A percentile compares a stretch with the other conserved stretches of the same genome.
Conservation (phyloP, 345 rosid species). For the Rhizophora mangle region DNA sequence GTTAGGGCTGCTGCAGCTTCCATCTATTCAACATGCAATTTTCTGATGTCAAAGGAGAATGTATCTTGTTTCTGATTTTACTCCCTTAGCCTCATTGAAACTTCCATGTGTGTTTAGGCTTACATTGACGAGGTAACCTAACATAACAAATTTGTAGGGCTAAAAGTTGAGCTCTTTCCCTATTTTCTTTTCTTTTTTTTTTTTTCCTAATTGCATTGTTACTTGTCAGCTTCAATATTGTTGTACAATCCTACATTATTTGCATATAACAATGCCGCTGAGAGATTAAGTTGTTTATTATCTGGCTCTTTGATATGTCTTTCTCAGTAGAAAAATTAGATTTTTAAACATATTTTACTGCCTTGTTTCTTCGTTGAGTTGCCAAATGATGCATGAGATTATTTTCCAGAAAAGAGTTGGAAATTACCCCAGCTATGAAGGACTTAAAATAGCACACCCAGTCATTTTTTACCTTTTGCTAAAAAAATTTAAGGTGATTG, state of each 20-base stretch:
- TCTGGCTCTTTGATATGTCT: background rate
- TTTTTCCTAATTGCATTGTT: background rate
- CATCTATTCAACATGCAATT: slow-evolving; percentile 80
- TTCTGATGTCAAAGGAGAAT: slow-evolving; percentile 62
- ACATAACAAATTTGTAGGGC: slow-evolving; percentile 12
- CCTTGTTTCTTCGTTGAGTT: too few species aligned
- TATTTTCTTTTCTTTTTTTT: background rate
- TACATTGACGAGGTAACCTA: slow-evolving; percentile 1
- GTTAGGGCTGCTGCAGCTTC: slow-evolving; percentile 98
- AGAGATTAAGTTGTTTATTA: background rate
- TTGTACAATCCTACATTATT: background rate
- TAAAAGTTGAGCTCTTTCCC: background rate
- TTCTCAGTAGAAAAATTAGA: too few species aligned
- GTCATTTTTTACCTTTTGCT: too few species aligned
- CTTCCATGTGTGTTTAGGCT: slow-evolving; percentile 13
- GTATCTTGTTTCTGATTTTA: slow-evolving; percentile 55
- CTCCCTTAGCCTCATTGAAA: background rate
- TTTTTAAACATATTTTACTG: too few species aligned
- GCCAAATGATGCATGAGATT: too few species aligned
- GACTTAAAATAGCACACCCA: too few species aligned
- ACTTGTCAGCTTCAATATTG: too few species aligned
- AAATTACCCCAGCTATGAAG: too few species aligned
- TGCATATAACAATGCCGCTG: background rate
- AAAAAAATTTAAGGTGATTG: too few species aligned
- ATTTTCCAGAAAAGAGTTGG: too few species aligned